phyloP scores from a whole-genome alignment of 2,329 filamentous ascomycete species.

The Paraphaeosphaeria minitans region DNA sequence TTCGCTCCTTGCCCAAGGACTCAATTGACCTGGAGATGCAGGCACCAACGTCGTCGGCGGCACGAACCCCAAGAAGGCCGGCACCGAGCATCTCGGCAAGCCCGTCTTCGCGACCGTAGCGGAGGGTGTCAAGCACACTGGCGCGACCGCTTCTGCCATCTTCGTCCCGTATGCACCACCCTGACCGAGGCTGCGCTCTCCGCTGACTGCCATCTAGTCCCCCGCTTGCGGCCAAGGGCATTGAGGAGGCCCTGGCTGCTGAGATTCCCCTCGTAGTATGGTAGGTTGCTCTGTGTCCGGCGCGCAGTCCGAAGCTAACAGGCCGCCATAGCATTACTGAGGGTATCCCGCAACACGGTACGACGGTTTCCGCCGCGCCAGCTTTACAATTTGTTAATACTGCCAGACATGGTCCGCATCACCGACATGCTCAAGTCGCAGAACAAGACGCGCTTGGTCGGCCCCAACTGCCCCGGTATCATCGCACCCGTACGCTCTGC shows the following conservation, averaged over 20 bases:
- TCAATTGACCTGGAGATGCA: conserved; percentile 49
- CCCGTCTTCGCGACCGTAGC: conserved; percentile 91
- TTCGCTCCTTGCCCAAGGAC: conserved; percentile 11
- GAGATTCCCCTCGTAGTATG: conserved; percentile 95
- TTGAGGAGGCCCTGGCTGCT: conserved; percentile 92
- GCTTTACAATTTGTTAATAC: conserved; percentile 21
- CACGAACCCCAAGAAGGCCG: conserved; percentile 99
- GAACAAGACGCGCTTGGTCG: conserved; percentile 93
- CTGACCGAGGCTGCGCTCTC: conserved; percentile 4
- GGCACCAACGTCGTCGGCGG: conserved; percentile 97
- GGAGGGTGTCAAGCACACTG: conserved; percentile 88
- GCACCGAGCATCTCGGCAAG: conserved; percentile 82
- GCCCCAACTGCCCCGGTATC: conserved; percentile 97
- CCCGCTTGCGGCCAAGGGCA: conserved; percentile 88
- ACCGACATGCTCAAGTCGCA: conserved; percentile 98
- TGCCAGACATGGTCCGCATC: conserved; percentile 94
- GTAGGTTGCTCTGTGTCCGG: conserved; percentile 46
- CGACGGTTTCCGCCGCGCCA: conserved; percentile 28
- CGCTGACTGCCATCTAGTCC: conserved; percentile 63
- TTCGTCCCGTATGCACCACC: conserved; percentile 78
- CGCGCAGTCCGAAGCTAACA: conserved; percentile 32
- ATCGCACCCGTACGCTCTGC: conserved; percentile 69
- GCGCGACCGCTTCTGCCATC: conserved; percentile 89
- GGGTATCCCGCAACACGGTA: conserved; percentile 96
- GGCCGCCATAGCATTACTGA: conserved; percentile 73